phyloP scores from a whole-genome alignment of 2,329 filamentous ascomycete genomes.

The Fusarium sp. region DNA sequence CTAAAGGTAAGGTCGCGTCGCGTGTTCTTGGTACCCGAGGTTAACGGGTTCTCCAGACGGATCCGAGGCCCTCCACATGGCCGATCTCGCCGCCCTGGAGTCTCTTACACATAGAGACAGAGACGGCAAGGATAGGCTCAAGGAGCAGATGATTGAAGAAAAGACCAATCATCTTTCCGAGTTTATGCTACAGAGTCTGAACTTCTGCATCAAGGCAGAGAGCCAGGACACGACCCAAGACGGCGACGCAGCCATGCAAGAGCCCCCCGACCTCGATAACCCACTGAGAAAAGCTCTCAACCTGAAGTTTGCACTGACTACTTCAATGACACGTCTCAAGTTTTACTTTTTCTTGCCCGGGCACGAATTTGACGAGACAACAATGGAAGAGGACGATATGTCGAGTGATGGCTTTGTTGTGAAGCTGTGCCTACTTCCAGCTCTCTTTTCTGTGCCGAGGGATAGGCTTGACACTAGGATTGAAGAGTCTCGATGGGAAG shows the following conservation, averaged over 20 bases:
- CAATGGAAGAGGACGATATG: neutral
- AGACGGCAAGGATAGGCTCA: neutral
- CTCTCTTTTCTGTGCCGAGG: neutral
- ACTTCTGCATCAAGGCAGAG: neutral
- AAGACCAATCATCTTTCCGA: neutral
- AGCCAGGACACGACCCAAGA: neutral
- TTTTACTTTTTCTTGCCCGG: neutral
- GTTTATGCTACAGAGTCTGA: neutral
- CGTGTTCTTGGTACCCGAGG: accelerated
- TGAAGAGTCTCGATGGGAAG: neutral
- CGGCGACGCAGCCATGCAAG: neutral
- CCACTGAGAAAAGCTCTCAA: neutral
- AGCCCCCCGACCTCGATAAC: neutral
- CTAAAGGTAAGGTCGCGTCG: neutral
- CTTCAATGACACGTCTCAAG: neutral
- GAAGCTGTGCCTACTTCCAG: slow-evolving; percentile 2
- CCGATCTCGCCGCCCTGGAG: neutral
- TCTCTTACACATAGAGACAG: neutral
- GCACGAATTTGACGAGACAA: neutral
- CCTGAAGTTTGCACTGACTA: neutral
- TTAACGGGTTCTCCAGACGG: neutral
- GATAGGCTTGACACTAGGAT: neutral
- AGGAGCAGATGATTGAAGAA: neutral
- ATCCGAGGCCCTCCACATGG: neutral
- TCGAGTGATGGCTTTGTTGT: neutral